These are phyloP conservation scores for Gossypium arboreum DNA, from an alignment of 345 rosid species.

Conservation along the genomic window DNA sequence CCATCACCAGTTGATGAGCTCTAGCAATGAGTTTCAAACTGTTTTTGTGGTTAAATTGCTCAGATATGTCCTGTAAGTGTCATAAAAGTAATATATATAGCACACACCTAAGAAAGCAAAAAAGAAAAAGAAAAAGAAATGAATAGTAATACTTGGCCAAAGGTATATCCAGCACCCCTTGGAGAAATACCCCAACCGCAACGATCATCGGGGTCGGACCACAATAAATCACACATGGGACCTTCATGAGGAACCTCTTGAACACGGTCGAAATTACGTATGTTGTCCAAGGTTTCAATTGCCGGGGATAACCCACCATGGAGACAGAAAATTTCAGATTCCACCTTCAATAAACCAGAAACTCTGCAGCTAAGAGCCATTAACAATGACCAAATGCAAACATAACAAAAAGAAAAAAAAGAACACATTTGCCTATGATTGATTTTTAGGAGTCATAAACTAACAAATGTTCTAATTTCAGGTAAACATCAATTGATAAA, in stretches of 20 bases:
- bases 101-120: background rate
- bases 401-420: background rate
- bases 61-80: constrained; percentile 79
- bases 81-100: constrained; percentile 1
- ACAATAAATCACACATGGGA: constrained; percentile 97
- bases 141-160: constrained; percentile 66
- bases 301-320: constrained; percentile 95
- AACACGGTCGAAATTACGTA: constrained; percentile 86
- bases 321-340: constrained; percentile 90
- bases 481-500: background rate
- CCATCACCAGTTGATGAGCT: constrained; percentile 97
- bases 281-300: constrained; percentile 85
- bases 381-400: background rate
- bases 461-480: background rate
- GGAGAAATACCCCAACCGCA: constrained; percentile 99
- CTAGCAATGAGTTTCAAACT: constrained; percentile 86
- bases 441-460: background rate
- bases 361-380: constrained; percentile 13
- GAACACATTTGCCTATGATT: background rate
- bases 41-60: constrained; percentile 90
- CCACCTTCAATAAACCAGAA: constrained; percentile 54
- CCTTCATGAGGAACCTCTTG: constrained; percentile 99
- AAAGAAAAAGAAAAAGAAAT: background rate
- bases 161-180: constrained; percentile 94
- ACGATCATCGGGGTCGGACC: constrained; percentile 97